Base-by-base conservation (phyloP, 1,139 yeast species). In the Entelexis paramagnoliae region DNA sequence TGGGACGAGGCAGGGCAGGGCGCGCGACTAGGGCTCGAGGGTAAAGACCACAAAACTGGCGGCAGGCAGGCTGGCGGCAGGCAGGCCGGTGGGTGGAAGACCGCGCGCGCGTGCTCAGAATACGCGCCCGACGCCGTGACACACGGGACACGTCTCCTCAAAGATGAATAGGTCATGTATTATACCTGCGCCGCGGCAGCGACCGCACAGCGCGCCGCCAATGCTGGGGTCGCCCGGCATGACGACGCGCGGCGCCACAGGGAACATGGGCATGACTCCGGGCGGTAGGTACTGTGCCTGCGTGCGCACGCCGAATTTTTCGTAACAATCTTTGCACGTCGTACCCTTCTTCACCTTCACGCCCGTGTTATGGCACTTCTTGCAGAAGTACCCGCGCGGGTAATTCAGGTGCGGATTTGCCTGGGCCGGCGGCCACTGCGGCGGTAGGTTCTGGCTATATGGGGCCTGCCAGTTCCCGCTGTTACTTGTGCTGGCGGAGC, bases 161-260 rank as follows among this genome's bases (percentile, higher is more conserved):
- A 56, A 56, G 7, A 59, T 28, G 10, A 59, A 30, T 38, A 68
- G 53, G 34, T 66, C 70, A 11, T 71, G 66, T 1, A 76, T 71
- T 54, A 74, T 59, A 0, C 96, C 95, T 0, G 75, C 57, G 1
- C 95, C 95, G 48, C 87, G 65, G 62, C 96, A 88, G 50, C 79
- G 68, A 0, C 89, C 89, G 68, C 96, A 88, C 6, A 82, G 61
- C 1, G 73, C 65, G 1, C 96, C 96, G 0, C 96, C 96, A 13
- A 86, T 69, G 24, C 89, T 66, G 0, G 95, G 94, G 59, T 87
- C 95, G 1, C 95, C 95, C 0, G 95, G 95, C 11, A 63, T 66
- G 1, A 84, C 83, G 32, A 78, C 68, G 11, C 76, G 49, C 0
- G 80, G 74, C 9, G 67, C 65, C 10, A 51, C 58, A 11, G 46